These are phyloP conservation scores for Aureobasidium sp. DNA, from an alignment of 2,329 filamentous ascomycete species.

Conservation along the genomic window DNA sequence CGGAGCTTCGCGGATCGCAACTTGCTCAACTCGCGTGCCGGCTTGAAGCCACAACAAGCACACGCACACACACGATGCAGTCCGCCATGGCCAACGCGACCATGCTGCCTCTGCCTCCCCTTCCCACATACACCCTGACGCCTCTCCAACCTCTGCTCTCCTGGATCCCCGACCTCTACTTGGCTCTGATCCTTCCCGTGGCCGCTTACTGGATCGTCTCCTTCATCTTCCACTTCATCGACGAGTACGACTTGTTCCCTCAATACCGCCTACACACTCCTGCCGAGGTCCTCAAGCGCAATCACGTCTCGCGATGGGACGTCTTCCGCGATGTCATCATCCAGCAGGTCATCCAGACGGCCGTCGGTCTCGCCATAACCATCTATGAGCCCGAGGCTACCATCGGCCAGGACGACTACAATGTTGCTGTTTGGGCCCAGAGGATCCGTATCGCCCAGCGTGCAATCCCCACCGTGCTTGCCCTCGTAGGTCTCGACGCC, in stretches of 20 bases:
- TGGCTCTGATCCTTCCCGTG: conserved; percentile 69
- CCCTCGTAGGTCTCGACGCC: conserved; percentile 69
- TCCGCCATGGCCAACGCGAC: conserved; percentile 35
- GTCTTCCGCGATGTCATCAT: conserved; percentile 85
- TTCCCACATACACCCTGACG: conserved; percentile 71
- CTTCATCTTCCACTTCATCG: conserved; percentile 78
- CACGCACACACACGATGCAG: background rate
- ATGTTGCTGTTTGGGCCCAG: conserved; percentile 84
- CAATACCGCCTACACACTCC: conserved; percentile 93
- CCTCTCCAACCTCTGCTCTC: conserved; percentile 66
- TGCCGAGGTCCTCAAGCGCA: conserved; percentile 79
- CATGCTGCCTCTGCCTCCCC: conserved; percentile 57
- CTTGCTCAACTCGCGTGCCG: conserved; percentile 3
- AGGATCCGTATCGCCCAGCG: conserved; percentile 72
- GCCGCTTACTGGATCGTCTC: conserved; percentile 85
- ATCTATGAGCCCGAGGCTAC: conserved; percentile 67
- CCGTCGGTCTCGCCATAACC: conserved; percentile 60
- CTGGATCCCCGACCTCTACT: conserved; percentile 72
- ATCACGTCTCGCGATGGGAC: conserved; percentile 77
- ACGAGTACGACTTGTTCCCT: conserved; percentile 76
- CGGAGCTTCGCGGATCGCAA: conserved; percentile 3
- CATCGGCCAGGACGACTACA: conserved; percentile 72
- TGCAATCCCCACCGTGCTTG: conserved; percentile 65
- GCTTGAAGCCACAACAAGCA: conserved; percentile 8
- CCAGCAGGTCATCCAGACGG: conserved; percentile 84